A percentile compares a stretch with the other conserved stretches of the same genome.
These are phyloP conservation scores for Colletotrichum magnum DNA, from an alignment of 2,329 filamentous ascomycete genomes.

Conservation along the genomic window DNA sequence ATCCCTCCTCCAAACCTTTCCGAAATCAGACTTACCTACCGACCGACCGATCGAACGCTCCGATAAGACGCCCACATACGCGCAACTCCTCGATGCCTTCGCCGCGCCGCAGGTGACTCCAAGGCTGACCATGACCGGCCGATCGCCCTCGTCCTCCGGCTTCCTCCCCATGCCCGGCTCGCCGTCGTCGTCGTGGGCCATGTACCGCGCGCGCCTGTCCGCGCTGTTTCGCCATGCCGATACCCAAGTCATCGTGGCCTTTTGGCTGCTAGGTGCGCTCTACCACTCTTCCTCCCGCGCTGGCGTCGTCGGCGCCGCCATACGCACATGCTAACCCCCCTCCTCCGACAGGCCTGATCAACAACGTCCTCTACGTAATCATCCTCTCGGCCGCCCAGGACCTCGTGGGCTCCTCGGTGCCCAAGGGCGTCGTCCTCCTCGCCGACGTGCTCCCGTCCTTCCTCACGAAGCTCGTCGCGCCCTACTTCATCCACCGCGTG, in stretches of 20 bases:
- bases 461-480: conserved; percentile 86
- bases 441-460: conserved; percentile 94
- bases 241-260: conserved; percentile 80
- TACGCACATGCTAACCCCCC: not conserved
- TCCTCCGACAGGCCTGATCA: conserved; percentile 78
- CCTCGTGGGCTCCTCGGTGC: conserved; percentile 89
- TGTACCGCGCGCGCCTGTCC: conserved; percentile 76
- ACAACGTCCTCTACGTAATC: conserved; percentile 98
- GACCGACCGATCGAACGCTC: not conserved
- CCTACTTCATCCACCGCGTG: conserved; percentile 92
- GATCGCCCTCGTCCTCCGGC: conserved; percentile 58
- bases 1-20: conserved; percentile 1
- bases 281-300: not conserved
- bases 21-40: not conserved
- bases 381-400: conserved; percentile 96
- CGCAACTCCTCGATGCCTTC: conserved; percentile 24
- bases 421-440: conserved; percentile 93
- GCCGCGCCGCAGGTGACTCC: conserved; percentile 4
- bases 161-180: conserved; percentile 71
- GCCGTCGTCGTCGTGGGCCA: conserved; percentile 78
- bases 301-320: no score
- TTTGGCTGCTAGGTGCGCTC: conserved; percentile 89
- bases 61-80: conserved; percentile 6
- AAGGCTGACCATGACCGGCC: conserved; percentile 50
- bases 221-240: conserved; percentile 77